Evolutionary conservation across 2,329 filamentous ascomycete species (phyloP).

Genomic region (Fusarium kyushuense): DNA sequence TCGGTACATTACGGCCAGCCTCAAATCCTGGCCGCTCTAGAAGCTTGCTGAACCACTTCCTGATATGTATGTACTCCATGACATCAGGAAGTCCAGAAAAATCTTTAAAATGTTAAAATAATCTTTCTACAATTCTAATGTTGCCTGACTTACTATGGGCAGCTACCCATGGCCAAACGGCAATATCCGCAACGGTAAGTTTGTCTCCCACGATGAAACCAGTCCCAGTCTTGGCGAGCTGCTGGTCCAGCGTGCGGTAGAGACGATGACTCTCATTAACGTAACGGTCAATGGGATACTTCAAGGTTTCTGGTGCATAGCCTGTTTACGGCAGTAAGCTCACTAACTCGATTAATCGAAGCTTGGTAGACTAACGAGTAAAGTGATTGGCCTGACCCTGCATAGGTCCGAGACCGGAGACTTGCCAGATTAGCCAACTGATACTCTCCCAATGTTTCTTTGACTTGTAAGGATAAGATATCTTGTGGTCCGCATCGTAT

Average conservation of each 20-base stretch:
- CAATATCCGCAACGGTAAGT: constrained; percentile 80
- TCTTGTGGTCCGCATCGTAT: constrained; percentile 84
- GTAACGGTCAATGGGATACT: constrained; percentile 69
- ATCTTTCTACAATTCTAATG: rapidly evolving
- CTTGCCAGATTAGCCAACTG: constrained; percentile 82
- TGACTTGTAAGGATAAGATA: constrained; percentile 79
- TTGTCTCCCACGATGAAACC: constrained; percentile 75
- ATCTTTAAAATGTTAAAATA: neutral
- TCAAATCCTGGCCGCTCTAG: constrained; percentile 76
- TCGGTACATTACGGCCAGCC: constrained; percentile 79
- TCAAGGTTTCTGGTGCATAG: neutral
- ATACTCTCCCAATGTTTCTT: constrained; percentile 82
- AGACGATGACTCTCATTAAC: constrained; percentile 84
- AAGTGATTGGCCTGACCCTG: constrained; percentile 88
- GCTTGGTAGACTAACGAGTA: constrained; percentile 59
- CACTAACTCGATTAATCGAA: neutral
- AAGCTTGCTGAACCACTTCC: constrained; percentile 81
- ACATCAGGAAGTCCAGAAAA: constrained; percentile 60
- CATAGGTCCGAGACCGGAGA: constrained; percentile 84
- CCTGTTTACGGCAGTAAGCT: neutral
- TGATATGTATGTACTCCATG: constrained; percentile 78
- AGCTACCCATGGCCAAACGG: constrained; percentile 82
- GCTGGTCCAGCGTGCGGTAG: constrained; percentile 76
- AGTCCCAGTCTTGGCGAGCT: constrained; percentile 68
- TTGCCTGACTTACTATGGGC: constrained; percentile 54